phyloP scores from a whole-genome alignment of 306 rosid species.

The Cucumis sativus region Cucumber_9930_V3 NC_026655.2:8813501-8814000 shows the following conservation, averaged over 20 bases:
- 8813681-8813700: background rate
- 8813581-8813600: background rate
- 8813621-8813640: background rate
- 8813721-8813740: constrained; percentile 42
- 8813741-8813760: constrained; percentile 79
- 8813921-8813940: constrained; percentile 98
- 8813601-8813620: background rate
- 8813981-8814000: background rate
- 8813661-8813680: background rate
- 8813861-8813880: constrained; percentile 8
- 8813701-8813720: constrained; percentile 32
- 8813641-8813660: background rate
- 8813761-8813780: constrained; percentile 83
- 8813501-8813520: background rate
- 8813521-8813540: background rate
- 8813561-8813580: background rate
- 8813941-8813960: constrained; percentile 97
- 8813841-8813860: background rate
- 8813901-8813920: constrained; percentile 88
- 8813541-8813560: constrained; percentile 3
- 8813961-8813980: background rate
- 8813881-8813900: constrained; percentile 90
- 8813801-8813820: background rate
- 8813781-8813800: constrained; percentile 88
- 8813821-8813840: background rate